Evolutionary conservation across 768 basidiomycete species (phyloP).

Genomic region (Tricholoma furcatifolium): DNA sequence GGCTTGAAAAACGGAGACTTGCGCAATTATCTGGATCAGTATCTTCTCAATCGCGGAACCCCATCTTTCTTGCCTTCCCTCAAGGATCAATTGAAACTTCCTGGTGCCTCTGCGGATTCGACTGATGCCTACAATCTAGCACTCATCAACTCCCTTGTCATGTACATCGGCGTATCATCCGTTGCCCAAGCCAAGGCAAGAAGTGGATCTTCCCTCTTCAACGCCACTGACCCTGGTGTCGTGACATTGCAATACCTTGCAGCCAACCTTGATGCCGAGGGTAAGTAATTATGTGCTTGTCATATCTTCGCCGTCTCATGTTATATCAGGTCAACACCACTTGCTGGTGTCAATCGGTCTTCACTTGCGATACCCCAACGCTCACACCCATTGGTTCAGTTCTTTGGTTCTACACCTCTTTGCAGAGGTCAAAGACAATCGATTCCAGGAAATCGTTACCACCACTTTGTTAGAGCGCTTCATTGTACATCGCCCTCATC

Average conservation of each 20-base stretch:
- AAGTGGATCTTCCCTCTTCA: slow-evolving; percentile 80
- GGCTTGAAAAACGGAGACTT: slow-evolving; percentile 81
- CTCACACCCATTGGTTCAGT: slow-evolving; percentile 98
- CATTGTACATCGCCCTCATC: slow-evolving; percentile 92
- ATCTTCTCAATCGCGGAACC: slow-evolving; percentile 73
- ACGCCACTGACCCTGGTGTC: slow-evolving; percentile 80
- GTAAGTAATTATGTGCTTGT: slow-evolving; percentile 40
- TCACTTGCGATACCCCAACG: slow-evolving; percentile 96
- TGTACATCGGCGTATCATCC: slow-evolving; percentile 94
- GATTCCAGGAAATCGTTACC: slow-evolving; percentile 79
- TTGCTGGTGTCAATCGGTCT: slow-evolving; percentile 90
- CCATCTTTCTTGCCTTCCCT: slow-evolving; percentile 74
- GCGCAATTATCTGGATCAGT: slow-evolving; percentile 77
- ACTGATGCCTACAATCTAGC: slow-evolving; percentile 80
- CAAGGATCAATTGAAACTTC: slow-evolving; percentile 69
- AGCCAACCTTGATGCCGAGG: slow-evolving; percentile 86
- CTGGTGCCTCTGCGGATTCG: slow-evolving; percentile 42
- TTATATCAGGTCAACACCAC: slow-evolving; percentile 82
- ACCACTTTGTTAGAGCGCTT: slow-evolving; percentile 92
- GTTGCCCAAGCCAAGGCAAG: slow-evolving; percentile 86
- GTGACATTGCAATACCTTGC: slow-evolving; percentile 82
- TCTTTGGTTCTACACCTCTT: slow-evolving; percentile 88
- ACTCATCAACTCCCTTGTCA: slow-evolving; percentile 89
- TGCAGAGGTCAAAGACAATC: slow-evolving; percentile 71
- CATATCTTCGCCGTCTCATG: neutral